phyloP scores from a whole-genome alignment of 495 filamentous ascomycete species.

The Endocarpon pusillum region DNA sequence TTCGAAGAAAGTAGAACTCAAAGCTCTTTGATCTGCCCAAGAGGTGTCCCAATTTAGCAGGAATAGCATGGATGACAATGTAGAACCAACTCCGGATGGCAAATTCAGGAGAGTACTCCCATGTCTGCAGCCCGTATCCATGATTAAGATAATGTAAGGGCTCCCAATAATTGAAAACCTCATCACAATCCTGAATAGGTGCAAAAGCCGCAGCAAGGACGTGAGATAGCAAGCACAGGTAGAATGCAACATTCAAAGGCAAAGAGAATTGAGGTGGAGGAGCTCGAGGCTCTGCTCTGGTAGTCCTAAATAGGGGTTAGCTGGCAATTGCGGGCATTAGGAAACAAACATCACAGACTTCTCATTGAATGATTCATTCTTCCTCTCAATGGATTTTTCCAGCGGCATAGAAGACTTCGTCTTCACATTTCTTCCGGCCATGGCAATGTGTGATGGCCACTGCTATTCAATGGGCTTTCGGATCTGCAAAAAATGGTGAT shows the following conservation, averaged over 20 bases:
- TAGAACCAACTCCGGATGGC: conserved; percentile 96
- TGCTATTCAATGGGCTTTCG: too few relatives aligned
- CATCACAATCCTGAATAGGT: conserved; percentile 96
- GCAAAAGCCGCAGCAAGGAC: conserved; percentile 61
- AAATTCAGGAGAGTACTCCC: conserved; percentile 96
- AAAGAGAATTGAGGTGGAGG: conserved; percentile 43
- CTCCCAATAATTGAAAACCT: conserved; percentile 99
- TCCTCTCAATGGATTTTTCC: too few relatives aligned
- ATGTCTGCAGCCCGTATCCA: conserved; percentile 89
- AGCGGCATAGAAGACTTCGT: too few relatives aligned
- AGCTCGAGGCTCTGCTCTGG: not conserved
- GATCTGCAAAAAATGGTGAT: too few relatives aligned
- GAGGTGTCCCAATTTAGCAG: conserved; percentile 46
- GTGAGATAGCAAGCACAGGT: conserved; percentile 56
- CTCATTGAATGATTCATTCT: too few relatives aligned
- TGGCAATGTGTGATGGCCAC: too few relatives aligned
- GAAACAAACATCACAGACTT: not conserved
- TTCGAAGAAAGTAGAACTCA: conserved; percentile 78
- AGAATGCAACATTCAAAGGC: conserved; percentile 57
- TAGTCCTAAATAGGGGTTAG: not conserved
- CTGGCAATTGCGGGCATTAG: not conserved
- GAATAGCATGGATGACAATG: conserved; percentile 60
- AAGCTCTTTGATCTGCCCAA: conserved; percentile 39
- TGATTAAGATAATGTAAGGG: conserved; percentile 88
- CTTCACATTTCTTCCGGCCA: too few relatives aligned